Conservation (phyloP, 768 basidiomycete genomes). For the Xerocomellus intermedius region DNA sequence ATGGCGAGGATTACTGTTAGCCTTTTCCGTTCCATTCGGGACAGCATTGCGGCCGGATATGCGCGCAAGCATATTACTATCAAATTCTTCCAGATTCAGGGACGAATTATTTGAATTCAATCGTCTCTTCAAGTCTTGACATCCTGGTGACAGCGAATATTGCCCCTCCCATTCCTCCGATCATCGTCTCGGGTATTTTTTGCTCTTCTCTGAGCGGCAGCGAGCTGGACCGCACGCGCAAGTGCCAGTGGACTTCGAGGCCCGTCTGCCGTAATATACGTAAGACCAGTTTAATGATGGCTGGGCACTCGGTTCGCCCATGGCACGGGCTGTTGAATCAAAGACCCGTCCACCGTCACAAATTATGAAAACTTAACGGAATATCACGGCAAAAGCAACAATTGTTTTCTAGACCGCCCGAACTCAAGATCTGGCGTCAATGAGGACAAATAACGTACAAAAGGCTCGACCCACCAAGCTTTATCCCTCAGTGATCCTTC, state of each 20-base stretch:
- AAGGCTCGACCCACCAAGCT: conserved; percentile 9
- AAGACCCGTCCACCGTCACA: background rate
- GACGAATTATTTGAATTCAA: background rate
- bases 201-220: background rate
- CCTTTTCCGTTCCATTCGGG: background rate
- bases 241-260: no score
- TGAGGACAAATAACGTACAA: conserved; percentile 36
- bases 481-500: conserved; percentile 21
- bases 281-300: background rate
- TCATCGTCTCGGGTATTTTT: no score
- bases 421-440: conserved; percentile 27
- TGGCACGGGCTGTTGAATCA: background rate
- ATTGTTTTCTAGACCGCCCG: conserved; percentile 12
- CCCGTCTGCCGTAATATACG: background rate
- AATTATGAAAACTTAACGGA: conserved; percentile 18
- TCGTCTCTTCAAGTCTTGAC: background rate
- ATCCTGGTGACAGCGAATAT: background rate
- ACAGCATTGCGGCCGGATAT: no score
- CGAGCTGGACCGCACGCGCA: no score
- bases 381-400: conserved; percentile 12
- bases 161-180: no score
- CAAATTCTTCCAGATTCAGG: background rate
- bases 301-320: background rate
- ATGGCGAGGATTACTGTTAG: background rate
- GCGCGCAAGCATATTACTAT: background rate